phyloP scores from a whole-genome alignment of 345 rosid species.

The Eucalyptus caleyi region DNA sequence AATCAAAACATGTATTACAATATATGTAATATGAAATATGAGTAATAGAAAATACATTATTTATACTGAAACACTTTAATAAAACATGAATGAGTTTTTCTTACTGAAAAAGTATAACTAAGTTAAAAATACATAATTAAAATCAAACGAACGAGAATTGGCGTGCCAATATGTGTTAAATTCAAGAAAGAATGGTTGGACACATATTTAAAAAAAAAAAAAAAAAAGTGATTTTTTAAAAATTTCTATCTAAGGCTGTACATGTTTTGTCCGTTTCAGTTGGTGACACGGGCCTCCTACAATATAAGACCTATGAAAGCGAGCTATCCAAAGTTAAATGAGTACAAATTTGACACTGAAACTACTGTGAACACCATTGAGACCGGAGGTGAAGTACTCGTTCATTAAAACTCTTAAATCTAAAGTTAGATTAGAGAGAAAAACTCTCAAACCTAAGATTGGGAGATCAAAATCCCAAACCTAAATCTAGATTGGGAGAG shows the following conservation, averaged over 20 bases:
- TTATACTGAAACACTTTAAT: not conserved
- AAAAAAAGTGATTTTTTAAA: not conserved
- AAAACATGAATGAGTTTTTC: not conserved
- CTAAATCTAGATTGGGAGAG: too few species aligned
- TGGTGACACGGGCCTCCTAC: not conserved
- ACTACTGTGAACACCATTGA: too few species aligned
- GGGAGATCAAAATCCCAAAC: too few species aligned
- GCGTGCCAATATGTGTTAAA: not conserved
- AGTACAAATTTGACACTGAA: too few species aligned
- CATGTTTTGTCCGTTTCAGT: not conserved
- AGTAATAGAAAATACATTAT: not conserved
- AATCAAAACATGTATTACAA: not conserved
- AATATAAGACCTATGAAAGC: too few species aligned
- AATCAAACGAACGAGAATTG: not conserved
- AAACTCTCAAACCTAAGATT: too few species aligned
- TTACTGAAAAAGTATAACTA: not conserved
- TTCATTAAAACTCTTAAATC: too few species aligned
- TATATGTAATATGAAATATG: not conserved
- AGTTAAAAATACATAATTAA: not conserved
- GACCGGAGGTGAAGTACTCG: too few species aligned
- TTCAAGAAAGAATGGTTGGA: not conserved
- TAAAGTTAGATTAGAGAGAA: too few species aligned
- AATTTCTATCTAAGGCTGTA: not conserved
- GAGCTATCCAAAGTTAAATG: too few species aligned
- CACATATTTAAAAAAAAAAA: not conserved